Conservation (phyloP, 352 stramenopile genomes). For the Globisporangium alternatum region DNA sequence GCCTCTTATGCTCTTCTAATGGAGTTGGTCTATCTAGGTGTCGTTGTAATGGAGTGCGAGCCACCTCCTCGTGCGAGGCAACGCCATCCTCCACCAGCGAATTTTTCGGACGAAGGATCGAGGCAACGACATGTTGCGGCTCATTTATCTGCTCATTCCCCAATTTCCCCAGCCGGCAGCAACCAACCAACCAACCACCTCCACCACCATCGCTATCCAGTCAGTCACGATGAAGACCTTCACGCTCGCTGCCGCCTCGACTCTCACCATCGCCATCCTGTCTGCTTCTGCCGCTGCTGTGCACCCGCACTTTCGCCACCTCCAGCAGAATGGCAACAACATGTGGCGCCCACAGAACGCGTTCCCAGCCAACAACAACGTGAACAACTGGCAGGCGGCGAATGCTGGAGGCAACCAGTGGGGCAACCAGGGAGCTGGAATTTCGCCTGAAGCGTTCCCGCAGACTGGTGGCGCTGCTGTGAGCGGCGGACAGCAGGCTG, state of each 20-base stretch:
- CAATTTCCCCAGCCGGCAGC: slow-evolving; percentile 21
- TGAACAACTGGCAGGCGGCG: slow-evolving; percentile 21
- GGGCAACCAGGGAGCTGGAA: background rate
- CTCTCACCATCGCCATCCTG: background rate
- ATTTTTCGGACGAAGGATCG: too few relatives aligned
- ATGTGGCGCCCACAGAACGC: slow-evolving; percentile 1
- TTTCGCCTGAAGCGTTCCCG: slow-evolving; percentile 10
- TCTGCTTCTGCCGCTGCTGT: background rate
- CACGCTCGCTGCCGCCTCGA: background rate
- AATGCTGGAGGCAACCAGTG: slow-evolving; percentile 26
- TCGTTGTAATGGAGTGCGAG: too few relatives aligned
- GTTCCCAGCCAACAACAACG: slow-evolving; percentile 3
- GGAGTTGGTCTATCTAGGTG: too few relatives aligned
- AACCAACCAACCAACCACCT: background rate
- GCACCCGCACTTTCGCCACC: slow-evolving; percentile 20
- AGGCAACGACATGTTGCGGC: background rate
- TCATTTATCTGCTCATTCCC: slow-evolving; percentile 24
- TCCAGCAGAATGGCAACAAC: slow-evolving; percentile 11
- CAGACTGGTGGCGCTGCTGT: slow-evolving; percentile 5
- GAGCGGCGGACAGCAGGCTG: background rate
- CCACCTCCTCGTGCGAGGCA: too few relatives aligned
- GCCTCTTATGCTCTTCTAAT: too few relatives aligned
- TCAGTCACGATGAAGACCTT: slow-evolving; percentile 25
- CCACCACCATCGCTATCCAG: background rate
- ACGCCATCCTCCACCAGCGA: background rate